Conservation (phyloP, 2,329 filamentous ascomycete genomes). For the Capronia epimyces region DNA sequence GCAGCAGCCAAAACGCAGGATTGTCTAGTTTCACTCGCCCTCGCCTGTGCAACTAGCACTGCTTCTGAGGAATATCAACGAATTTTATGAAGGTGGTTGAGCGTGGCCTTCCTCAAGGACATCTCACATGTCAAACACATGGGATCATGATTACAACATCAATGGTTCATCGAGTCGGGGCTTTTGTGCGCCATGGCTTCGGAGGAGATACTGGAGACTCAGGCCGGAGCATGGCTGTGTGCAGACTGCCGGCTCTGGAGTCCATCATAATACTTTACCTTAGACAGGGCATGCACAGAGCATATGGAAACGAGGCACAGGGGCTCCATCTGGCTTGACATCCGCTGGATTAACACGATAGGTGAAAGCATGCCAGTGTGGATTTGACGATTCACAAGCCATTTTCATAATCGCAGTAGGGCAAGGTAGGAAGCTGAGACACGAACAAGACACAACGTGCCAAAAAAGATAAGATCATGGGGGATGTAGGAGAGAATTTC, state of each 20-base stretch:
- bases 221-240: background rate
- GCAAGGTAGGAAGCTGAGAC: background rate
- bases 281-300: background rate
- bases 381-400: background rate
- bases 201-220: background rate
- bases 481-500: background rate
- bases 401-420: background rate
- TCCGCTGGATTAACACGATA: too few species aligned
- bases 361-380: background rate
- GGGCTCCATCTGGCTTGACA: too few species aligned
- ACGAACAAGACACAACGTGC: background rate
- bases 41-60: background rate
- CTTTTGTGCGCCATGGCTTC: background rate
- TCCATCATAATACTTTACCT: background rate
- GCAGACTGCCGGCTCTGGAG: background rate
- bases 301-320: background rate
- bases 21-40: conserved; percentile 1
- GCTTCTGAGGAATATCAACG: background rate
- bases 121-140: background rate
- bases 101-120: background rate
- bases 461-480: background rate
- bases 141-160: background rate
- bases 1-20: background rate
- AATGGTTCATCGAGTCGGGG: background rate
- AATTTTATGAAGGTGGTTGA: background rate